phyloP scores from a whole-genome alignment of 176 grass and related monocot species.

The Aegilops bicornis region DNA sequence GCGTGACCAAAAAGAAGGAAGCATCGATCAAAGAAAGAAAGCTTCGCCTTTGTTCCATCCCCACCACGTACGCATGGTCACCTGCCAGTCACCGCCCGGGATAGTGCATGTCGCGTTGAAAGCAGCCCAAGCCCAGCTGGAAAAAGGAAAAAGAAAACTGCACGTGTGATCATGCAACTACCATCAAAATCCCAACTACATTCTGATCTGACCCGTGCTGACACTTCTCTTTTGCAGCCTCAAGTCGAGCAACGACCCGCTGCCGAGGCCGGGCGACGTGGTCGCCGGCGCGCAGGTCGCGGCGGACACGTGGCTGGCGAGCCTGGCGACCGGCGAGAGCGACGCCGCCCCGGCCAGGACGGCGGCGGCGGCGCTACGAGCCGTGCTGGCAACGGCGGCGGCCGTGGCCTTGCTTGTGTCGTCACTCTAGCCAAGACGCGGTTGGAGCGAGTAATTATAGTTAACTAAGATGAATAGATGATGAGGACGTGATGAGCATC shows the following conservation, averaged over 20 bases:
- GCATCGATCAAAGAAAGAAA: not conserved
- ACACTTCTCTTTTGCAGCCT: slow-evolving; percentile 38
- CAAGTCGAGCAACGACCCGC: slow-evolving; percentile 51
- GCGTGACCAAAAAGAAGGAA: not conserved
- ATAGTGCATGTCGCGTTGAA: slow-evolving; percentile 66
- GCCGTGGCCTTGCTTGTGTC: slow-evolving; percentile 34
- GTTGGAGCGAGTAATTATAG: not conserved
- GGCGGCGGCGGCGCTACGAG: slow-evolving; percentile 29
- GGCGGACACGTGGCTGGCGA: slow-evolving; percentile 79
- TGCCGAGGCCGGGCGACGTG: slow-evolving; percentile 40
- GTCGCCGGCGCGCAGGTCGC: slow-evolving; percentile 34
- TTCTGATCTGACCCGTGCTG: slow-evolving; percentile 12
- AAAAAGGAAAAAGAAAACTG: not conserved
- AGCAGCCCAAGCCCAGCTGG: slow-evolving; percentile 41
- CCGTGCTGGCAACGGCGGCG: slow-evolving; percentile 10
- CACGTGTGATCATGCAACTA: not conserved
- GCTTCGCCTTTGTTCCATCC: slow-evolving; percentile 62
- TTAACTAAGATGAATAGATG: not conserved
- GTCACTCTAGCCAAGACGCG: not conserved
- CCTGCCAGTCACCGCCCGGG: slow-evolving; percentile 9
- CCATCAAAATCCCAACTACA: too few species aligned
- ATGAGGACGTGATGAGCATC: slow-evolving; percentile 29
- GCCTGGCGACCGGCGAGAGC: slow-evolving; percentile 60
- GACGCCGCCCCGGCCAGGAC: not conserved
- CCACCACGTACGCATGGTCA: slow-evolving; percentile 60